phyloP scores from a whole-genome alignment of 768 basidiomycete species.

The Psilocybe sp. region DNA sequence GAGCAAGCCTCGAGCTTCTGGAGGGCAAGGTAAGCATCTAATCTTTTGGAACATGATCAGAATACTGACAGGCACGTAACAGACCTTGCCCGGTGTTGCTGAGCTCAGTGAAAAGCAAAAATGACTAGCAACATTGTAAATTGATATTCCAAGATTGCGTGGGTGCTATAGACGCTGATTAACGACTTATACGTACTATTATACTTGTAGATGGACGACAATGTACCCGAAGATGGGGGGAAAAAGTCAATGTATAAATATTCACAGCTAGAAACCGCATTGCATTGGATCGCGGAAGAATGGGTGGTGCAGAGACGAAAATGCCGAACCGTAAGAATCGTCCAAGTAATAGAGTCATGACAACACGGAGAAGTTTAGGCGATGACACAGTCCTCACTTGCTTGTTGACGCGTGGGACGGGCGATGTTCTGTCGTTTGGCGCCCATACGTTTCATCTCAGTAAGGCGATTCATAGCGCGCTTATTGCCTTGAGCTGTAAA shows the following conservation, averaged over 20 bases:
- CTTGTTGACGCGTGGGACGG: slow-evolving; percentile 90
- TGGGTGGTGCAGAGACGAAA: neutral
- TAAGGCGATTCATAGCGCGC: slow-evolving; percentile 92
- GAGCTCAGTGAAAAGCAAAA: slow-evolving; percentile 76
- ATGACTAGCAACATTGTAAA: slow-evolving; percentile 13
- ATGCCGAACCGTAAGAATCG: neutral
- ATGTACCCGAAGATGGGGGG: no score
- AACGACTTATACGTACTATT: no score
- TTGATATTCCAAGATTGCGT: neutral
- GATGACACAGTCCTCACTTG: slow-evolving; percentile 91
- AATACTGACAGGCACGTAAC: slow-evolving; percentile 13
- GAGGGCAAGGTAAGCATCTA: slow-evolving; percentile 82
- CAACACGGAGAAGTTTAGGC: slow-evolving; percentile 12
- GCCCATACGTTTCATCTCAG: slow-evolving; percentile 91
- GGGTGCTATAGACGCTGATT: no score
- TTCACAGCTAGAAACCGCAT: no score
- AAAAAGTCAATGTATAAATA: no score
- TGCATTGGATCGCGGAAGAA: neutral
- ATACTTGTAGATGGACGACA: no score
- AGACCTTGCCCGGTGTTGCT: slow-evolving; percentile 89
- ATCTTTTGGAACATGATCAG: neutral
- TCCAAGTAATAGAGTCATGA: neutral
- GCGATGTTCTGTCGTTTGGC: slow-evolving; percentile 71
- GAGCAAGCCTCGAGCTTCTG: slow-evolving; percentile 90
- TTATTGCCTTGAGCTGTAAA: slow-evolving; percentile 92